Evolutionary conservation across 441 rosid genomes (phyloP).

Genomic region (Isatis lusitanica): DNA sequence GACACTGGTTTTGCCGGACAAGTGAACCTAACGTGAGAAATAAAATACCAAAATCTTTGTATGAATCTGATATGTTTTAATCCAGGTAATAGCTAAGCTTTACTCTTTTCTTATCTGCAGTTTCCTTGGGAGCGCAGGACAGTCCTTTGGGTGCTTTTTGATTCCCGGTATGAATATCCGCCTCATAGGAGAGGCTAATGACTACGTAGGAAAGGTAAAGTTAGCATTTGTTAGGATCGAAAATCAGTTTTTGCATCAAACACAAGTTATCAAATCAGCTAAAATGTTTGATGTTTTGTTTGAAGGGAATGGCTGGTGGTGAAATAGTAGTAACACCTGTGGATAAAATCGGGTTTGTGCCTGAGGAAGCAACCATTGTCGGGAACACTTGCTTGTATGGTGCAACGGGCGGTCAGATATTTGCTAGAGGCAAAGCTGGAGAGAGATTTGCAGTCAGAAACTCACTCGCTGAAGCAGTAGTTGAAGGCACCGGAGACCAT

Average conservation of each 20-base stretch:
- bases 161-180: conserved; percentile 92
- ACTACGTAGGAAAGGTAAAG: conserved; percentile 95
- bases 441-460: conserved; percentile 96
- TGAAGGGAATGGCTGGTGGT: conserved; percentile 97
- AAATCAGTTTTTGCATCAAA: neutral
- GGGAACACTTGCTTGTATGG: conserved; percentile 98
- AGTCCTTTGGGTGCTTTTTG: conserved; percentile 97
- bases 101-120: conserved; percentile 44
- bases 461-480: conserved; percentile 94
- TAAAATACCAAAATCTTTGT: neutral
- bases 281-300: conserved; percentile 29
- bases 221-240: neutral
- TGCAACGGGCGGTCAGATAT: conserved; percentile 93
- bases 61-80: neutral
- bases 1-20: conserved; percentile 97
- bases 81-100: conserved; percentile 26
- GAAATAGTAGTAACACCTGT: conserved; percentile 83
- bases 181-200: conserved; percentile 92
- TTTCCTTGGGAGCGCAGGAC: conserved; percentile 91
- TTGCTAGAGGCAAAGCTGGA: conserved; percentile 93
- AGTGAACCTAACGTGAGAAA: conserved; percentile 82
- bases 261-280: neutral
- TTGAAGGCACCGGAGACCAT: conserved; percentile 97
- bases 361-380: conserved; percentile 89
- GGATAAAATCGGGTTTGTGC: conserved; percentile 69